Evolutionary conservation across 805 yeast genomes (phyloP).

Genomic region (Zygoascus biomembranicola): DNA sequence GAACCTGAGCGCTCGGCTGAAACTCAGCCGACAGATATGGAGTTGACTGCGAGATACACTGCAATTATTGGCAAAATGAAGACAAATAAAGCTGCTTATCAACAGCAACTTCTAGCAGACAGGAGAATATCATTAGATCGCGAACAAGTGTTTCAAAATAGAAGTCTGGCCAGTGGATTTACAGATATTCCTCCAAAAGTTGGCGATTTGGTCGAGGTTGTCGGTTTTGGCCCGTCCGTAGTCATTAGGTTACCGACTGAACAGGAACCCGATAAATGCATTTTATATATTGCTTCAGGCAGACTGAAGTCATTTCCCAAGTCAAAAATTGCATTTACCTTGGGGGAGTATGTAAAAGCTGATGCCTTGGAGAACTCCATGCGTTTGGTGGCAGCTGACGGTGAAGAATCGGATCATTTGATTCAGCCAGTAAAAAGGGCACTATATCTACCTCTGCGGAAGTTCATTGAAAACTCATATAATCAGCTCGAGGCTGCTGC

Average conservation of each 20-base stretch:
- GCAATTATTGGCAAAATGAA: neutral
- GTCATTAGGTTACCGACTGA: constrained; percentile 2
- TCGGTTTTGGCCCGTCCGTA: constrained; percentile 1
- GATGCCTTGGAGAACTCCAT: neutral
- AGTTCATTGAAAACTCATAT: neutral
- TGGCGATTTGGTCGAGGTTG: constrained; percentile 7
- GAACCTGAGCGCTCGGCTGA: neutral
- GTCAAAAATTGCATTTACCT: constrained; percentile 1
- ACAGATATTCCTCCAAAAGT: neutral
- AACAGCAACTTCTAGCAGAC: neutral
- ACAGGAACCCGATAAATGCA: neutral
- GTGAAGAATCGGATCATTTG: neutral
- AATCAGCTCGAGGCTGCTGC: neutral
- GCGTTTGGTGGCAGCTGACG: neutral
- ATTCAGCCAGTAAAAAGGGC: neutral
- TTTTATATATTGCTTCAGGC: constrained; percentile 9
- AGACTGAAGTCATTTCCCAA: constrained; percentile 1
- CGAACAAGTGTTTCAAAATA: neutral
- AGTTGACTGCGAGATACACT: neutral
- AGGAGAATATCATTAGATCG: neutral
- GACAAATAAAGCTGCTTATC: neutral
- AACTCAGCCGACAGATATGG: neutral
- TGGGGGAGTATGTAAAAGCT: constrained; percentile 2
- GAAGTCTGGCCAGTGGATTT: neutral
- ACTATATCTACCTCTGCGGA: neutral